Evolutionary conservation across 75 land plant species (phyloP).

Genomic region (Sequoiadendron giganteum): DNA sequence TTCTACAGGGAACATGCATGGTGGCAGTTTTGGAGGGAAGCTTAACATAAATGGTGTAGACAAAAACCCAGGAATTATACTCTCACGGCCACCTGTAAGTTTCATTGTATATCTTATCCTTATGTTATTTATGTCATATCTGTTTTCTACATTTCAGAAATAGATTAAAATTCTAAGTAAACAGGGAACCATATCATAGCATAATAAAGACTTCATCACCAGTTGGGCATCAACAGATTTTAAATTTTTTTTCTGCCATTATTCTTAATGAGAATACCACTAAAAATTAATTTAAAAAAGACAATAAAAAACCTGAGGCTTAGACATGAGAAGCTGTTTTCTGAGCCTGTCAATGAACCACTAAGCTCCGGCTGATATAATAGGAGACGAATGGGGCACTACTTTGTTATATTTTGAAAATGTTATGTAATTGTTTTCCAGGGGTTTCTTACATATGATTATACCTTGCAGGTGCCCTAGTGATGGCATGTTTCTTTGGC

Average conservation of each 20-base stretch:
- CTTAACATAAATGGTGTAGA: neutral
- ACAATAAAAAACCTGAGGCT: neutral
- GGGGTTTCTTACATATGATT: neutral
- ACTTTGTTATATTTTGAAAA: neutral
- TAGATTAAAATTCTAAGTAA: too few species aligned
- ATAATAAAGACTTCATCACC: neutral
- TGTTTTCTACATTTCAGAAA: neutral
- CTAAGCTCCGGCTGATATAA: neutral
- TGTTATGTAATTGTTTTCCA: too few species aligned
- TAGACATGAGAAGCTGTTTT: neutral
- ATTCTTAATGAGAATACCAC: neutral
- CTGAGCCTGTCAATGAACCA: neutral
- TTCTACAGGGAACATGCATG: neutral
- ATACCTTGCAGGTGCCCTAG: conserved; percentile 24
- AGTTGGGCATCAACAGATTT: neutral
- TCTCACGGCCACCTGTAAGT: conserved; percentile 4
- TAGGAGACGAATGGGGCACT: neutral
- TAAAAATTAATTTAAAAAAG: neutral
- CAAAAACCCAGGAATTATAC: conserved; percentile 5
- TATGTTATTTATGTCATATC: neutral
- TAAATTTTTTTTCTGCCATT: neutral
- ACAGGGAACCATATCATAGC: too few species aligned
- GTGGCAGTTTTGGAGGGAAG: conserved; percentile 7
- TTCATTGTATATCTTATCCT: neutral
- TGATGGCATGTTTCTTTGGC: conserved; percentile 15